These are phyloP conservation scores for Colletotrichum eremochloae DNA, from an alignment of 2,329 filamentous ascomycete species.

Conservation along the genomic window DNA sequence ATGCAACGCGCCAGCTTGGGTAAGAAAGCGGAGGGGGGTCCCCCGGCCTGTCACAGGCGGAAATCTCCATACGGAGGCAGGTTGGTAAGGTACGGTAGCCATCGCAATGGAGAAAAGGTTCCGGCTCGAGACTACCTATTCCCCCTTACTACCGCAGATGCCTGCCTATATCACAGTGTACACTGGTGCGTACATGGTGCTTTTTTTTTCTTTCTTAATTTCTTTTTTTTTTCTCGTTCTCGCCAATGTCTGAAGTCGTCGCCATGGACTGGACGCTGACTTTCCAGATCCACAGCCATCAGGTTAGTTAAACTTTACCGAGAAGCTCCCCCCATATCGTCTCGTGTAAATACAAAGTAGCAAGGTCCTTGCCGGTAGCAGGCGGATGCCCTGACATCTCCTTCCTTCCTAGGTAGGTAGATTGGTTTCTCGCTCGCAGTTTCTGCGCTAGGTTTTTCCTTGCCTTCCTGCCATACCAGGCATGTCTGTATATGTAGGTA, in stretches of 20 bases:
- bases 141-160: not conserved
- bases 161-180: no score
- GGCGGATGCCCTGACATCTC: not conserved
- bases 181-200: no score
- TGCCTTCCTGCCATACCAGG: not conserved
- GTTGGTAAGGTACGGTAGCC: not conserved
- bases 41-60: not conserved
- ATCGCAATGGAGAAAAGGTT: not conserved
- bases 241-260: conserved; percentile 1
- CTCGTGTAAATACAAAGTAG: conserved; percentile 28
- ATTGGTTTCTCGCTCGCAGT: not conserved
- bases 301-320: conserved; percentile 12
- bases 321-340: not conserved
- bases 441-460: not conserved
- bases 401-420: not conserved
- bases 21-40: not conserved
- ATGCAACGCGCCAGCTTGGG: not conserved
- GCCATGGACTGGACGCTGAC: conserved; percentile 6
- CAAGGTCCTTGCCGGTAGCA: conserved; percentile 23
- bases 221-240: not conserved
- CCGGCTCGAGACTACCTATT: not conserved
- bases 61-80: not conserved
- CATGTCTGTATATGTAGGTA: no score
- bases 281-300: conserved; percentile 15
- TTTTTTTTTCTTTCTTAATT: no score